phyloP scores from a whole-genome alignment of 2,329 filamentous ascomycete species.

The Emergomyces orientalis region DNA sequence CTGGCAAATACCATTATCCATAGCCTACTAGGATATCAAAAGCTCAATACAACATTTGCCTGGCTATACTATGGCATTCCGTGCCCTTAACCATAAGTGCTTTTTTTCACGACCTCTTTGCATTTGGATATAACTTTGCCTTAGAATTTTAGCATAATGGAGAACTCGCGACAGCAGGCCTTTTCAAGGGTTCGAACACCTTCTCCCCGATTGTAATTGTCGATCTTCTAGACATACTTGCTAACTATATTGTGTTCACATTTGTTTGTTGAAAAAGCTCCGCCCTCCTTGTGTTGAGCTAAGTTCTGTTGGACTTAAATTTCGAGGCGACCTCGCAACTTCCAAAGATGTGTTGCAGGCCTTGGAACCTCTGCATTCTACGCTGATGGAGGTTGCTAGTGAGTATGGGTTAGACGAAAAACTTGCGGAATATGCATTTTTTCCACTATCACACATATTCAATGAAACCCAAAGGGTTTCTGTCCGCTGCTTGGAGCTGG shows the following conservation, averaged over 20 bases:
- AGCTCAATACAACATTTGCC: neutral
- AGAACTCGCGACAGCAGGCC: neutral
- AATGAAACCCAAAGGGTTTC: constrained; percentile 64
- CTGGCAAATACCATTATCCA: too few relatives aligned
- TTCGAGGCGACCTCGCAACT: constrained; percentile 39
- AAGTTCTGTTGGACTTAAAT: constrained; percentile 44
- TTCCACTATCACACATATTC: constrained; percentile 80
- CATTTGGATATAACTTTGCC: neutral
- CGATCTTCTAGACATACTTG: neutral
- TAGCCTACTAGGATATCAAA: neutral
- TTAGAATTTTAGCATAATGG: neutral
- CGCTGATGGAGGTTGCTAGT: constrained; percentile 32
- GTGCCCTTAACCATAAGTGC: neutral
- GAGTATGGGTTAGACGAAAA: constrained; percentile 58
- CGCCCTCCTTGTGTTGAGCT: constrained; percentile 51
- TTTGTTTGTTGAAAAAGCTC: constrained; percentile 35
- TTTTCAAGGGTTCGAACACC: neutral
- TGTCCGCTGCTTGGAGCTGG: constrained; percentile 59
- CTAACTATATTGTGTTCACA: constrained; percentile 5
- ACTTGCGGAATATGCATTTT: constrained; percentile 89
- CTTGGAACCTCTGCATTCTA: constrained; percentile 37
- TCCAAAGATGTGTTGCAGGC: constrained; percentile 40
- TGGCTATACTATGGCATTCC: neutral
- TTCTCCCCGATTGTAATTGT: neutral
- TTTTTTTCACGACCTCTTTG: neutral